These are phyloP conservation scores for Hypoxylon rickii DNA, from an alignment of 495 filamentous ascomycete genomes.

Conservation along the genomic window DNA sequence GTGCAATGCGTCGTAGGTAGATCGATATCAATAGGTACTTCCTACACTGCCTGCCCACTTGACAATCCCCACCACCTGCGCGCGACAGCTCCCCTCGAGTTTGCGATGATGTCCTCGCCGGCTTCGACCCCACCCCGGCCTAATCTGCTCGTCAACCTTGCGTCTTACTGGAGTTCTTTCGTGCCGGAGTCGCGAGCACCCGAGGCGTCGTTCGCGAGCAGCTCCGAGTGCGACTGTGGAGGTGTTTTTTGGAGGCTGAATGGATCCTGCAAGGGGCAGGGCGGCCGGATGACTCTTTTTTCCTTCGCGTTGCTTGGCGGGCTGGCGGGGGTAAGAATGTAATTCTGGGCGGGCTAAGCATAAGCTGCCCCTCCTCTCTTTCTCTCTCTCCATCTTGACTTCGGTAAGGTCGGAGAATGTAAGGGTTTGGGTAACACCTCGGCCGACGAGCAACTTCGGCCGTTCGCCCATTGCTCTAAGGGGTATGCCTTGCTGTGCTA, in stretches of 20 bases:
- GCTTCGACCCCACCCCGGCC: too few relatives aligned
- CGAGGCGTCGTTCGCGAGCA: neutral
- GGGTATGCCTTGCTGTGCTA: conserved; percentile 11
- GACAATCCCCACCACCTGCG: too few relatives aligned
- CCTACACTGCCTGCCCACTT: too few relatives aligned
- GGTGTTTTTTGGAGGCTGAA: conserved; percentile 22
- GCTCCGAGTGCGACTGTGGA: conserved; percentile 6
- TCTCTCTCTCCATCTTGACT: too few relatives aligned
- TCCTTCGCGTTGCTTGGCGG: conserved; percentile 9
- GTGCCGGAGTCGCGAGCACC: neutral
- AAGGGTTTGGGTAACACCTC: too few relatives aligned
- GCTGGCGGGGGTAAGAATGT: neutral
- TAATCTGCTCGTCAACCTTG: too few relatives aligned
- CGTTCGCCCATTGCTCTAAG: neutral
- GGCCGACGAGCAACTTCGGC: neutral
- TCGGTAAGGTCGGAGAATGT: too few relatives aligned
- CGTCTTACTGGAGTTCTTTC: conserved; percentile 9
- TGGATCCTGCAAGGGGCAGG: conserved; percentile 32
- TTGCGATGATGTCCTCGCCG: too few relatives aligned
- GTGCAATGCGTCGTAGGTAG: too few relatives aligned
- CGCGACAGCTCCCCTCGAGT: too few relatives aligned
- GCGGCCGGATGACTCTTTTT: conserved; percentile 11
- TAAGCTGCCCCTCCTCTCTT: neutral
- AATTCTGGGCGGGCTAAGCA: neutral
- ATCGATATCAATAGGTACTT: too few relatives aligned